A percentile compares a stretch with the other conserved stretches of the same genome.
phyloP scores from a whole-genome alignment of 2,329 filamentous ascomycete species.

The Metarhizium humberi region DNA sequence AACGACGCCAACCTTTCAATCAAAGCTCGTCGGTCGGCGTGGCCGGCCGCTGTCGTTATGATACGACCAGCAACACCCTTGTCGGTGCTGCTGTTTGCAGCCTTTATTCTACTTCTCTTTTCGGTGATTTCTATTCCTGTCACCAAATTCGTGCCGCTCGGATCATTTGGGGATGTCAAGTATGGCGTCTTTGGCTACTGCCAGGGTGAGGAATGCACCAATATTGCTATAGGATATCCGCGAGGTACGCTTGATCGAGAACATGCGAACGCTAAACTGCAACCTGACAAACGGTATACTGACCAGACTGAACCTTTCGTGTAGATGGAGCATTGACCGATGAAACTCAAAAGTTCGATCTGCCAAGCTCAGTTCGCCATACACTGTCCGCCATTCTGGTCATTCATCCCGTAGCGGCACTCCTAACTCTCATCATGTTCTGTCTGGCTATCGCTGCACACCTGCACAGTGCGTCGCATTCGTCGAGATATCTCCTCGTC shows the following conservation, averaged over 20 bases:
- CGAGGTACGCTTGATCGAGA: conserved; percentile 44
- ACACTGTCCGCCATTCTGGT: conserved; percentile 83
- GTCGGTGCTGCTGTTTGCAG: conserved; percentile 72
- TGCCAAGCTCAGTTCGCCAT: conserved; percentile 41
- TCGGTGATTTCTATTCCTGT: conserved; percentile 88
- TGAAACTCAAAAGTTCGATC: conserved; percentile 41
- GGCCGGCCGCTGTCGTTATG: conserved; percentile 43
- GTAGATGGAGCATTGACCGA: conserved; percentile 8
- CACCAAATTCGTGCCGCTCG: conserved; percentile 75
- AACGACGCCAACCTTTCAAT: neutral
- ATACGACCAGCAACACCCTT: conserved; percentile 89
- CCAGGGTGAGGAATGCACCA: conserved; percentile 54
- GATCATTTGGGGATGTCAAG: conserved; percentile 62
- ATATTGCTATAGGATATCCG: conserved; percentile 63
- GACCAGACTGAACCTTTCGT: neutral
- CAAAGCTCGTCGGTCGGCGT: conserved; percentile 11
- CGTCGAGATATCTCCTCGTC: conserved; percentile 74
- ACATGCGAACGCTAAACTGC: neutral
- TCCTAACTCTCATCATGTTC: conserved; percentile 79
- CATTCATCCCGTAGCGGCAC: conserved; percentile 81
- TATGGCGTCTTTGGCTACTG: conserved; percentile 96
- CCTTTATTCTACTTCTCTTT: conserved; percentile 77
- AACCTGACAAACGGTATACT: neutral
- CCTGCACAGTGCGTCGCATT: conserved; percentile 81
- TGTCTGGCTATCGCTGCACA: conserved; percentile 72